Conservation (phyloP, 306 rosid species). For the Hippophae gyantsensis region DNA sequence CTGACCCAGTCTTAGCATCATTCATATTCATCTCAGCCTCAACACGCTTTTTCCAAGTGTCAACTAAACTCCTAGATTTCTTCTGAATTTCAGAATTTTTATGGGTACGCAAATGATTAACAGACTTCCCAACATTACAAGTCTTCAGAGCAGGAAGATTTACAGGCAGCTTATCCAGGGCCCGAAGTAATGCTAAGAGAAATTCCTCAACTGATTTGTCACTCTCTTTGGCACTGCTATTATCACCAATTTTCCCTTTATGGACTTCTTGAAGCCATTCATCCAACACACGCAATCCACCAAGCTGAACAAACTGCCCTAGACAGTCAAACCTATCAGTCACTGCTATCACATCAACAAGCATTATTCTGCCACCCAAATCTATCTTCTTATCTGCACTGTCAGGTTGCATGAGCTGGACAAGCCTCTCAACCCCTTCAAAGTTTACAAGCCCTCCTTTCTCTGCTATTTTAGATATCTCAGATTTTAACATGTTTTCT, state of each 20-base stretch:
- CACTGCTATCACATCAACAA: constrained; percentile 65
- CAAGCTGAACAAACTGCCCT: constrained; percentile 53
- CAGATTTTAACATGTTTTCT: constrained; percentile 56
- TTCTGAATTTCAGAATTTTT: constrained; percentile 67
- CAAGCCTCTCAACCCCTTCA: constrained; percentile 64
- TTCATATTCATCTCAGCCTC: constrained; percentile 73
- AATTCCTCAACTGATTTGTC: constrained; percentile 76
- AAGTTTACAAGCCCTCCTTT: constrained; percentile 66
- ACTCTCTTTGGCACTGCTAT: constrained; percentile 40
- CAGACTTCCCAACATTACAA: constrained; percentile 75
- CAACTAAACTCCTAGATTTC: constrained; percentile 78
- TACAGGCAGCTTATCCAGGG: constrained; percentile 73
- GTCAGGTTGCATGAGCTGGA: constrained; percentile 67
- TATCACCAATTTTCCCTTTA: constrained; percentile 65
- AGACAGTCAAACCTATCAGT: constrained; percentile 69
- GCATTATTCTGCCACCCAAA: constrained; percentile 60
- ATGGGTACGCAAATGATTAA: constrained; percentile 65
- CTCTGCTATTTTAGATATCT: constrained; percentile 62
- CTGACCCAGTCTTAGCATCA: constrained; percentile 59
- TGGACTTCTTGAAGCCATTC: constrained; percentile 91
- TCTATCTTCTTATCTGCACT: constrained; percentile 58
- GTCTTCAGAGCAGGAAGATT: constrained; percentile 60
- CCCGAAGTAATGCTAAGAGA: constrained; percentile 67
- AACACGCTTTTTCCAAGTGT: constrained; percentile 86
- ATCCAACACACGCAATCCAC: constrained; percentile 73